phyloP scores from a whole-genome alignment of 2,329 filamentous ascomycete species.

The Microsporum audouinii region DNA sequence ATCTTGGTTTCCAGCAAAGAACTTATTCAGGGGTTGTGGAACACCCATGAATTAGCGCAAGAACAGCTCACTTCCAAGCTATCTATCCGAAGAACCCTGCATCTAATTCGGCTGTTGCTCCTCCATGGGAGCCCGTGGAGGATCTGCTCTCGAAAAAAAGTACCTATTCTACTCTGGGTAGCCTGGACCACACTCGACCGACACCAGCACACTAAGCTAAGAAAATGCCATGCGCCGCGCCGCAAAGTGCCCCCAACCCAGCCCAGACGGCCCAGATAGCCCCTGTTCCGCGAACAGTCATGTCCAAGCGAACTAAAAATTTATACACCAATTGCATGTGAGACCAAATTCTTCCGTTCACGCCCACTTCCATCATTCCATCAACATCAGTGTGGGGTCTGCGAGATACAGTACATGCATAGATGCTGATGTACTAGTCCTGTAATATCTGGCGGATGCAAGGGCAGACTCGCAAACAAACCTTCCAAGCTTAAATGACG shows the following conservation, averaged over 20 bases:
- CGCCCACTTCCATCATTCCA: background rate
- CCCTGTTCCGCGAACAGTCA: background rate
- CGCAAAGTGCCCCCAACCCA: background rate
- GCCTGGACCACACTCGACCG: background rate
- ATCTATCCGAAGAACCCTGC: constrained; percentile 2
- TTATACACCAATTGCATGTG: background rate
- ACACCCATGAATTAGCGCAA: background rate
- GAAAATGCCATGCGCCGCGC: background rate
- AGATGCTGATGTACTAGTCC: background rate
- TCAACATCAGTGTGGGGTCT: background rate
- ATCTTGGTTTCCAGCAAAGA: background rate
- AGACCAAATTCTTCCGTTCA: background rate
- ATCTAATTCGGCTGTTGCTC: background rate
- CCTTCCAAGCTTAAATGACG: constrained; percentile 1
- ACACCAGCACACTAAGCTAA: background rate
- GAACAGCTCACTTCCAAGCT: background rate
- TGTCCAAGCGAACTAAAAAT: background rate
- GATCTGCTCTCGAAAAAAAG: background rate
- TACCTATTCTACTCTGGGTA: background rate
- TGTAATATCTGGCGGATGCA: constrained; percentile 1
- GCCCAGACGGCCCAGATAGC: background rate
- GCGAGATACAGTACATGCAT: background rate
- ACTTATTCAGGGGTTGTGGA: background rate
- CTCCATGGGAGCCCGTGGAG: background rate
- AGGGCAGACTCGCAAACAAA: background rate